Evolutionary conservation across 2,329 filamentous ascomycete species (phyloP).

Genomic region (Xylaria sp.): DNA sequence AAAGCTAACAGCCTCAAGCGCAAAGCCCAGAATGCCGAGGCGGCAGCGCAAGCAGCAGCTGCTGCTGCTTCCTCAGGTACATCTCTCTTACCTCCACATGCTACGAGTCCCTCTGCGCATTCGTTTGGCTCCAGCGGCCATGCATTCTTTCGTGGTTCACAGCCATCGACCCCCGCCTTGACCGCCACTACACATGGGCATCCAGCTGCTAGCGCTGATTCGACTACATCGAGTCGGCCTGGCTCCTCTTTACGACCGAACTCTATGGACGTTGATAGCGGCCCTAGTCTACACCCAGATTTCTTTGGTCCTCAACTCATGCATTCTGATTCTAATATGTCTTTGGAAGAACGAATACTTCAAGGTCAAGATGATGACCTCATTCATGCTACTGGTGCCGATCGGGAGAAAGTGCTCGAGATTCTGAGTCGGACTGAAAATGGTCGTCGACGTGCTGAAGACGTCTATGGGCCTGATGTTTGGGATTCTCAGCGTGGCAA

Average conservation of each 20-base stretch:
- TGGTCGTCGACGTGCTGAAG: constrained; percentile 61
- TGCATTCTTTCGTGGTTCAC: constrained; percentile 51
- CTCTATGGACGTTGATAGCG: constrained; percentile 53
- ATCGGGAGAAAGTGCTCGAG: constrained; percentile 63
- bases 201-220: constrained; percentile 49
- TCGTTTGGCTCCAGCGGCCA: constrained; percentile 49
- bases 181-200: constrained; percentile 50
- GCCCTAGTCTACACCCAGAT: constrained; percentile 54
- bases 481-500: constrained; percentile 54
- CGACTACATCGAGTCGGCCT: constrained; percentile 50
- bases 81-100: constrained; percentile 42
- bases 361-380: constrained; percentile 59
- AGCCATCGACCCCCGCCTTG: constrained; percentile 53
- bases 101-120: constrained; percentile 51
- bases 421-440: constrained; percentile 62
- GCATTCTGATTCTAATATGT: constrained; percentile 54
- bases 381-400: constrained; percentile 57
- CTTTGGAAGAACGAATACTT: constrained; percentile 63
- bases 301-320: constrained; percentile 59
- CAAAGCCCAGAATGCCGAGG: constrained; percentile 71
- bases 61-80: constrained; percentile 41
- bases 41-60: constrained; percentile 53
- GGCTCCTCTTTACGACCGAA: constrained; percentile 51
- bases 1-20: constrained; percentile 80
- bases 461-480: constrained; percentile 61